Evolutionary conservation across 169 alveolate species (phyloP), one percentile per base, ranked within the genome.

Genomic region (Cryptosporidium ryanae): DNA sequence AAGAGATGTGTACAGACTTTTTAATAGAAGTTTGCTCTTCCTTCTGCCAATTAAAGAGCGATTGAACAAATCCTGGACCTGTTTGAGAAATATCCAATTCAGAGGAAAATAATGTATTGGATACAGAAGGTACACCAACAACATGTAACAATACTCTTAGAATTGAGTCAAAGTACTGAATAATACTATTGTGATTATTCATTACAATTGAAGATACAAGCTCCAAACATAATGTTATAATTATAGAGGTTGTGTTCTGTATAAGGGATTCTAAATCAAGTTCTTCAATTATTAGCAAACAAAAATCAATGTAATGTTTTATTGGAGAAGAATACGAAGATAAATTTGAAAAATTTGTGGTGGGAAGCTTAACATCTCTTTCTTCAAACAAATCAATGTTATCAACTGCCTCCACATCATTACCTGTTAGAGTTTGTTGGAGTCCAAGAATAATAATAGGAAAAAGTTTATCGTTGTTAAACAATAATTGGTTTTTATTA

Each of bases 301-400:
- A 59, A 44, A 76, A 44, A 32, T 76, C 87, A 44, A 76, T 54
- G 32, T 59, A 76, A 31, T 67, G 64, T 15, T 76, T 76, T n/a
- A 76, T 76, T 7, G 46, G 46, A 2, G 71, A 38, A 5, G 68
- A 55, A 12, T 31, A 55, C 8, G 2, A 65, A 68, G 18, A 65
- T 17, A 31, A 23, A 27, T 61, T 6, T 17, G 21, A 52, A 8
- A 0, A 49, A 52, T 25, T n/a, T 29, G 43, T 68, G 8, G 46
- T 4, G 46, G 46, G 8, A 38, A 38, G 46, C 8, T 38, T 38
- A 10, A 38, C 46, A 38, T 38, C 46, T 38, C n/a, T n/a, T n/a
- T 34, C 44, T 34, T 38, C 46, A 6, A 38, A 38, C 8, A 38
- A 38, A 38, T 38, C 46, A 38, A 38, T 38, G 8, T 10, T 38